Percentiles rank a stretch among this genome's conserved stretches.
These are phyloP conservation scores for Rhexocercosporidium sp. DNA, from an alignment of 2,329 filamentous ascomycete species.

Conservation along the genomic window DNA sequence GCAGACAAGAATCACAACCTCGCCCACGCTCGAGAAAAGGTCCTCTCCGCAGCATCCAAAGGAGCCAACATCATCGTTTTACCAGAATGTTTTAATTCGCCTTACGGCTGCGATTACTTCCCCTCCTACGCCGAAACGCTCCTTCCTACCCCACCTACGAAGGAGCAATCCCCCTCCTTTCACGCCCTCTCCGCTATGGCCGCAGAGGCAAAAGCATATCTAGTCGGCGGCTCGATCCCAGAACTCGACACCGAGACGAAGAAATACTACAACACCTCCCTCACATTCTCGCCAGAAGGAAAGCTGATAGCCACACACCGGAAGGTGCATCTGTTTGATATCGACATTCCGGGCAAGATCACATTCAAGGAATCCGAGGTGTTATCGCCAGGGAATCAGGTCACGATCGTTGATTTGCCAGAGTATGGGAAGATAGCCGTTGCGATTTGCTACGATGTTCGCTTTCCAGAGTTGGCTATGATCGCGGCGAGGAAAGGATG, in stretches of 20 bases:
- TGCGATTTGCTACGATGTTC: slow-evolving; percentile 97
- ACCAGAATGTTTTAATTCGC: slow-evolving; percentile 98
- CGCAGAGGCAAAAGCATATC: slow-evolving; percentile 75
- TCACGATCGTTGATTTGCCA: slow-evolving; percentile 85
- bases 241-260: slow-evolving; percentile 68
- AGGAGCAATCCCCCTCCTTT: slow-evolving; percentile 78
- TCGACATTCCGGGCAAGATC: slow-evolving; percentile 95
- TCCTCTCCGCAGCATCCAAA: slow-evolving; percentile 75
- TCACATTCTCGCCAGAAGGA: slow-evolving; percentile 81
- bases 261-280: slow-evolving; percentile 88
- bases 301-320: slow-evolving; percentile 85
- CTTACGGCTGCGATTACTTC: slow-evolving; percentile 92
- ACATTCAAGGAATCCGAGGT: slow-evolving; percentile 90
- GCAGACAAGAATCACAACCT: slow-evolving; percentile 88
- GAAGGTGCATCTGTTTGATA: slow-evolving; percentile 97
- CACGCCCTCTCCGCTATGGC: slow-evolving; percentile 84
- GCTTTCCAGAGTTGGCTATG: slow-evolving; percentile 92
- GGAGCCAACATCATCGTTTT: slow-evolving; percentile 90
- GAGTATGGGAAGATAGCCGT: slow-evolving; percentile 87
- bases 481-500: slow-evolving; percentile 85
- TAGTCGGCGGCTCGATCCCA: slow-evolving; percentile 92
- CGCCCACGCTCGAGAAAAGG: slow-evolving; percentile 76
- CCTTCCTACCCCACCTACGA: slow-evolving; percentile 74
- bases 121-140: slow-evolving; percentile 90
- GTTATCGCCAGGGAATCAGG: slow-evolving; percentile 79